Conservation (phyloP, 352 stramenopile species). For the Phytophthora tubulina region DNA sequence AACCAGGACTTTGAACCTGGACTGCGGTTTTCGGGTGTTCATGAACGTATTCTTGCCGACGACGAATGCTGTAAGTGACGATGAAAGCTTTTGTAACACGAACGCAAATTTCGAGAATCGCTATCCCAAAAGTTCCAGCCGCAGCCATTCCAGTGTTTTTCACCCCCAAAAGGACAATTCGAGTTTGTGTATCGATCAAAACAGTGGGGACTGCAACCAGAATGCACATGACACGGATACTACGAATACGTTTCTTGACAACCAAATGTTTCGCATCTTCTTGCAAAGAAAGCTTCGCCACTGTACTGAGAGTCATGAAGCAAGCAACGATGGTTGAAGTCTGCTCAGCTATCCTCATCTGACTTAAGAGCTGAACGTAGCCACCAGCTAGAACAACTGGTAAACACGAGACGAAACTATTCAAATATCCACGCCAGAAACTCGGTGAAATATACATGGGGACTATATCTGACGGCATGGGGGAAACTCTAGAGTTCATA, state of each 20-base stretch:
- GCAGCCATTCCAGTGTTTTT: conserved; percentile 38
- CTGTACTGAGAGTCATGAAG: conserved; percentile 41
- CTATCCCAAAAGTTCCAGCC: conserved; percentile 40
- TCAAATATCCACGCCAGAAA: conserved; percentile 29
- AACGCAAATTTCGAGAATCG: conserved; percentile 42
- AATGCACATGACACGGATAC: conserved; percentile 55
- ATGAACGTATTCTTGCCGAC: conserved; percentile 25
- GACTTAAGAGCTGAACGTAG: conserved; percentile 37
- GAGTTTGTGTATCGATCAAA: conserved; percentile 58
- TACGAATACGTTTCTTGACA: conserved; percentile 37
- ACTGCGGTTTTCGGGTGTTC: conserved; percentile 15
- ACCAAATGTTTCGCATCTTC: conserved; percentile 43
- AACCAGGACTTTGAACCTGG: background rate
- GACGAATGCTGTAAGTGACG: conserved; percentile 35
- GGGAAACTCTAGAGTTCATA: conserved; percentile 20
- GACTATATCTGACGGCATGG: conserved; percentile 13
- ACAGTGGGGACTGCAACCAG: conserved; percentile 49
- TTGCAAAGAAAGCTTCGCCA: conserved; percentile 48
- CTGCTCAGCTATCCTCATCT: conserved; percentile 25
- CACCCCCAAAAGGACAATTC: conserved; percentile 46
- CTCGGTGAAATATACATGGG: conserved; percentile 26
- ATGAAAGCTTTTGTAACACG: conserved; percentile 38
- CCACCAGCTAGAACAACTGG: conserved; percentile 29
- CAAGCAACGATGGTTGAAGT: conserved; percentile 19
- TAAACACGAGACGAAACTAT: conserved; percentile 23